Evolutionary conservation across 345 rosid genomes (phyloP), one percentile per base, ranked within the genome.

Genomic region (Raphanus raphanistrum): DNA sequence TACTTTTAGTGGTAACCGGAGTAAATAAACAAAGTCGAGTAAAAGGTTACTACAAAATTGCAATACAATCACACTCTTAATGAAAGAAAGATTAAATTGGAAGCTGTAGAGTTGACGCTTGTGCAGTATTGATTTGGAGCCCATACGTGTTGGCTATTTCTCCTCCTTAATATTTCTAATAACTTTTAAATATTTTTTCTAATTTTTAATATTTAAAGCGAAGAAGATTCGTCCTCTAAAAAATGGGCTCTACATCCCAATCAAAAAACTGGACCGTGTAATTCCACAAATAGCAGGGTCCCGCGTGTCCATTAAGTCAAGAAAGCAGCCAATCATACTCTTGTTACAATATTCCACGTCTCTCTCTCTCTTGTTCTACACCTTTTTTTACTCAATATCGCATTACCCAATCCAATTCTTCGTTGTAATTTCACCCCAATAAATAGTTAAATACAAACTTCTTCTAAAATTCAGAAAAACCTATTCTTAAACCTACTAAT

Each of bases 271-370:
- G 72, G 79, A 79, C 60, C 66, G 67, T 74, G 72, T 74, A 63
- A 63, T 16, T 75, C 80, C 72, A 75, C 80, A 70, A 75, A 70
- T 75, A 75, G 38, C 0, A 16, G 80, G 83, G 70, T 60, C 80
- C 80, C 83, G 72, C 80, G 77, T 80, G 83, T 71, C 66, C 13
- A 63, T 38, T 63, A 76, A 72, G 83, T 80, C 83, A 71, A 80
- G 70, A 76, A 80, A 76, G 77, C 80, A 80, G 76, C 82, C 79
- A 80, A 80, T 80, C 45, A 52, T 70, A 9, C 35, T 63, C 74
- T 74, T 80, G 71, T 70, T 55, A 57, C 76, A 74, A 63, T 74
- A 32, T 80, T 70, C 76, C 79, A 80, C 82, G 79, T 6, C 82
- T 79, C 82, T 69, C 48, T 15, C 21, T 21, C 21, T 66, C 52